Conservation (phyloP, 495 filamentous ascomycete genomes). For the Amphirosellinia nigrospora region DNA sequence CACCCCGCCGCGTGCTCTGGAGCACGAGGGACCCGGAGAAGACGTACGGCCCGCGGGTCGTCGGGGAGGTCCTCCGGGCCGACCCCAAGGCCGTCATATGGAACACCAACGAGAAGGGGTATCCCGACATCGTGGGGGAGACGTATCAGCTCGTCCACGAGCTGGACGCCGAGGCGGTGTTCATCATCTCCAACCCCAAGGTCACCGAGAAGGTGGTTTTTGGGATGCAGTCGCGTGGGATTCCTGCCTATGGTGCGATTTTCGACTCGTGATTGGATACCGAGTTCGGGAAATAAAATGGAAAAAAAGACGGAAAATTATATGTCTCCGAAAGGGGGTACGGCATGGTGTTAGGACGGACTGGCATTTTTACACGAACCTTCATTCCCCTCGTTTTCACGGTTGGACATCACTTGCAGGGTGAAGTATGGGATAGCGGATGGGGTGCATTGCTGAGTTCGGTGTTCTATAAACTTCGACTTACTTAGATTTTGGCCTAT, state of each 20-base stretch:
- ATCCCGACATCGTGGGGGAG: slow-evolving; percentile 61
- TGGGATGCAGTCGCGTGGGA: slow-evolving; percentile 70
- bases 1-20: slow-evolving; percentile 57
- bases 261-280: slow-evolving; percentile 72
- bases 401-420: background rate
- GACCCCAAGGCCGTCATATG: slow-evolving; percentile 58
- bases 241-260: slow-evolving; percentile 79
- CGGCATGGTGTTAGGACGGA: background rate
- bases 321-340: too few species aligned
- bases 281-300: background rate
- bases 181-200: slow-evolving; percentile 77
- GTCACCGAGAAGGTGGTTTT: slow-evolving; percentile 76
- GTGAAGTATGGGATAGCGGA: background rate
- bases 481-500: background rate
- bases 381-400: background rate
- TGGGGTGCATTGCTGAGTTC: background rate
- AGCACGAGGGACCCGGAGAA: slow-evolving; percentile 49
- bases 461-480: background rate
- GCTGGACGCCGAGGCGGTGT: slow-evolving; percentile 64
- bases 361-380: background rate
- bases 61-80: slow-evolving; percentile 49
- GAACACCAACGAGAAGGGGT: slow-evolving; percentile 52
- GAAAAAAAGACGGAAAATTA: background rate
- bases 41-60: slow-evolving; percentile 53
- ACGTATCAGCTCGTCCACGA: slow-evolving; percentile 54